Evolutionary conservation across 2,329 filamentous ascomycete species (phyloP), one percentile per base, ranked within the genome.

Genomic region (Alternaria gaisen): DNA sequence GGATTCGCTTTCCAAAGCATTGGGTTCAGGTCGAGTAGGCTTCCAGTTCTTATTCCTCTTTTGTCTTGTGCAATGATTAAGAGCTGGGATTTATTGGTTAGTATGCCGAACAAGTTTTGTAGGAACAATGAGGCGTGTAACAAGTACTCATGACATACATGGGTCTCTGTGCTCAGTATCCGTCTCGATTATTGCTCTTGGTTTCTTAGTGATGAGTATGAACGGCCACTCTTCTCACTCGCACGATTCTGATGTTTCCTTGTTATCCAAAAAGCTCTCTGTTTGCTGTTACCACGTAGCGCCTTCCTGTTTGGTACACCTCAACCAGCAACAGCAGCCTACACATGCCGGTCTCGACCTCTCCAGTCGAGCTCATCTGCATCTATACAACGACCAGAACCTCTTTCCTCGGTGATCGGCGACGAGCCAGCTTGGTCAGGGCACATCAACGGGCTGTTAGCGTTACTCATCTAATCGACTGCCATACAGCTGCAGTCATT

Each of bases 261-360:
- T 18, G 11, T 34, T 7, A 52, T 41, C 34, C 11, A 16, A 16
- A 5, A 8, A 14, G 3, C 22, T 28, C 8, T 28, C 14, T n/a
- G 22, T 30, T 28, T 26, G 38, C 22, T 22, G 32, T n/a, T 30
- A 40, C n/a, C 24, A 40, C 48, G 16, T 48, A 53, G 50, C 16
- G 56, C 56, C 43, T 50, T 41, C 34, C 56, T 20, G 12, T 48
- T 53, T 46, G 32, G 41, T 32, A 55, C 50, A 30, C 32, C 36
- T 36, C 26, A 28, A 20, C 42, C 41, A 53, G 20, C 24, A 59
- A 42, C 24, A 41, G 18, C 26, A 54, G 36, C 18, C 12, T 18
- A n/a, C 22, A 41, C 24, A n/a, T 36, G 18, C 43, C 28, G 16
- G 44, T 30, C 42, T 44, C 32, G 36, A 18, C n/a, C 24, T 38